phyloP scores from a whole-genome alignment of 768 basidiomycete genomes.

The Ramaria rubella region DNA sequence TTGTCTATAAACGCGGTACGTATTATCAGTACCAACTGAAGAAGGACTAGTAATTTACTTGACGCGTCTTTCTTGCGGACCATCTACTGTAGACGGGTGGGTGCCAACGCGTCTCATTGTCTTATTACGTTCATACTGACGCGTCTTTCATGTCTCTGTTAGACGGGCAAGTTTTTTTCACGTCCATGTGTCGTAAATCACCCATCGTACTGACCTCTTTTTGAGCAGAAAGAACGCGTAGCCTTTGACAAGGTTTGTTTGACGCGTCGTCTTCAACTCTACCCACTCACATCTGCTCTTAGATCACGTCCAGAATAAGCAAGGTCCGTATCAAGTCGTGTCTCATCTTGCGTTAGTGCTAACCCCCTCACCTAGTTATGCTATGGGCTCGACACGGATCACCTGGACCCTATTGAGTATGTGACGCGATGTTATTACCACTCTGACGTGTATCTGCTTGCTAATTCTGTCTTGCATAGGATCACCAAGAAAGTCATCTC shows the following conservation, averaged over 20 bases:
- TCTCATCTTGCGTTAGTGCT: constrained; percentile 12
- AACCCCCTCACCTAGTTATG: constrained; percentile 45
- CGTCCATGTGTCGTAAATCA: constrained; percentile 21
- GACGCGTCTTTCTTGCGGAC: background rate
- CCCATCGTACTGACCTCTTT: constrained; percentile 8
- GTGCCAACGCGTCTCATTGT: constrained; percentile 10
- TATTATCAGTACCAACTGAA: background rate
- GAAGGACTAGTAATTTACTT: background rate
- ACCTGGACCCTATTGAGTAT: constrained; percentile 90
- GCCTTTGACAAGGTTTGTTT: constrained; percentile 81
- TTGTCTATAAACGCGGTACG: constrained; percentile 55
- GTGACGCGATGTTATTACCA: constrained; percentile 20
- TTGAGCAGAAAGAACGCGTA: constrained; percentile 75
- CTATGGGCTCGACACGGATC: constrained; percentile 89
- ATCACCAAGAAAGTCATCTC: constrained; percentile 88
- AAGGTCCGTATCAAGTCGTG: constrained; percentile 31
- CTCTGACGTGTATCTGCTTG: background rate
- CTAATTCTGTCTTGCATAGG: constrained; percentile 31
- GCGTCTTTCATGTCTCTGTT: constrained; percentile 9
- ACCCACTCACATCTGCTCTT: constrained; percentile 9
- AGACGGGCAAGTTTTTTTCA: constrained; percentile 43
- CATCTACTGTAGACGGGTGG: constrained; percentile 3
- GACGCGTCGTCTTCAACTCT: constrained; percentile 18
- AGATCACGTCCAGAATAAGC: constrained; percentile 84
- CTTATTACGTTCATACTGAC: constrained; percentile 1